Percentiles rank a stretch among this genome's conserved stretches.
These are phyloP conservation scores for Ilex paraguariensis DNA, from an alignment of 305 asterid species.

Conservation along the genomic window DNA sequence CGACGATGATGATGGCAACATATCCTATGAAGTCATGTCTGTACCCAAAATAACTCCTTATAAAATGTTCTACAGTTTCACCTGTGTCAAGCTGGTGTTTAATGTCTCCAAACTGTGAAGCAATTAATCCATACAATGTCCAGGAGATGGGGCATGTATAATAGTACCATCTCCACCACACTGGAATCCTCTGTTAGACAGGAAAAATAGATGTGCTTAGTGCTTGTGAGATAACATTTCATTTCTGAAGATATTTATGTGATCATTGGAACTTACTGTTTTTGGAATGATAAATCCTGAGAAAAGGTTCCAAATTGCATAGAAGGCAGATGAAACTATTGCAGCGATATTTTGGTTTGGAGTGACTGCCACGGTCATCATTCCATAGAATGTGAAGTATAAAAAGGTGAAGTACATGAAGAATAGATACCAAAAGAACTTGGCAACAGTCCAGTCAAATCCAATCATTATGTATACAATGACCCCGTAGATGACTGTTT, in stretches of 20 bases:
- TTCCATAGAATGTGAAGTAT: slow-evolving; percentile 48
- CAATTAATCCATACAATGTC: slow-evolving; percentile 32
- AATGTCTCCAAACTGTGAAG: slow-evolving; percentile 36
- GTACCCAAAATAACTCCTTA: slow-evolving; percentile 36
- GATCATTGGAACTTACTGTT: slow-evolving; percentile 32
- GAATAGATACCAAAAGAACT: slow-evolving; percentile 44
- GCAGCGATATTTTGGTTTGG: slow-evolving; percentile 43
- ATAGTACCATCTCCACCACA: slow-evolving; percentile 51
- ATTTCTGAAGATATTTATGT: no score
- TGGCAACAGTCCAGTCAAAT: slow-evolving; percentile 40
- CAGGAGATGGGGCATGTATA: slow-evolving; percentile 32
- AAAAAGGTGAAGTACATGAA: slow-evolving; percentile 41
- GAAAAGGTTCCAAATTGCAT: slow-evolving; percentile 44
- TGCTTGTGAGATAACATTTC: no score
- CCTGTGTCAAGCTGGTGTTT: slow-evolving; percentile 13
- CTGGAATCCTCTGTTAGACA: slow-evolving; percentile 26
- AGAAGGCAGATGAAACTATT: slow-evolving; percentile 19
- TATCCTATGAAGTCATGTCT: slow-evolving; percentile 37
- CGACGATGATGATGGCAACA: slow-evolving; percentile 23
- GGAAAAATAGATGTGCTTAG: neutral
- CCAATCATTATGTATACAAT: slow-evolving; percentile 45
- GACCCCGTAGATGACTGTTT: slow-evolving; percentile 27
- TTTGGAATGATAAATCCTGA: slow-evolving; percentile 42
- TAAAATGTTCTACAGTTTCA: slow-evolving; percentile 30
- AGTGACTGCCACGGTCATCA: slow-evolving; percentile 53